Base-by-base conservation (phyloP, 305 asterid species). In the Plantago coronopus region DNA sequence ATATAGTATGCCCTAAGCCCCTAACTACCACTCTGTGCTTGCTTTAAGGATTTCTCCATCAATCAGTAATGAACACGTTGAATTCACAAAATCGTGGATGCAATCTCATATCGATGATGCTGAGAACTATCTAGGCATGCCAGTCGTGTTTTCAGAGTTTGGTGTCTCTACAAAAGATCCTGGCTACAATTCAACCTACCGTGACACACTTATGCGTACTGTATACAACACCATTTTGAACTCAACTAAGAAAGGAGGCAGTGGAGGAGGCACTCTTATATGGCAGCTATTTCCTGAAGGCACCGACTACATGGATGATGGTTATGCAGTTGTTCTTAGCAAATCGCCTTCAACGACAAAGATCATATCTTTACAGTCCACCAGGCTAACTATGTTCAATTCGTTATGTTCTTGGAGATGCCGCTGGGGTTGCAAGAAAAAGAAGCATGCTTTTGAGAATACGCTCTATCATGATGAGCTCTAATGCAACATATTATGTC, bases 231-330 rank as follows among this genome's bases (percentile, higher is more conserved):
- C 67, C 5, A 69, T 84, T 5, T 34, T 88, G 78, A 79, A 81
- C 78, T 91, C 98, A 0, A 82, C 89, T 0, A 86, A 47, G 76
- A 78, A 50, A 62, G 97, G 97, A 18, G 97, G 97, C 16, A 54
- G 85, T 38, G 95, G 88, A 19, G 87, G 83, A 2, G 98, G 98
- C n/a, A 70, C 78, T 77, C 85, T 91, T 9, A 17, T 91, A 58
- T 91, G 96, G 96, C 97, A 91, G 81, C 65, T 91, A 48, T 91
- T 91, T 71, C 97, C 97, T 0, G 85, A 88, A 48, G 94, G 91
- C 21, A 84, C 95, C 37, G 95, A 85, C 0, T 86, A 86, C 74
- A 88, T 88, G 98, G 98, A 91, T 46, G 96, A 88, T 48, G 98
- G 98, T 15, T 88, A 88, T 48, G 95, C 95, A 45, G 23, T 91